Base-by-base conservation (phyloP, 2,329 filamentous ascomycete species). In the Colletotrichum sp. region DNA sequence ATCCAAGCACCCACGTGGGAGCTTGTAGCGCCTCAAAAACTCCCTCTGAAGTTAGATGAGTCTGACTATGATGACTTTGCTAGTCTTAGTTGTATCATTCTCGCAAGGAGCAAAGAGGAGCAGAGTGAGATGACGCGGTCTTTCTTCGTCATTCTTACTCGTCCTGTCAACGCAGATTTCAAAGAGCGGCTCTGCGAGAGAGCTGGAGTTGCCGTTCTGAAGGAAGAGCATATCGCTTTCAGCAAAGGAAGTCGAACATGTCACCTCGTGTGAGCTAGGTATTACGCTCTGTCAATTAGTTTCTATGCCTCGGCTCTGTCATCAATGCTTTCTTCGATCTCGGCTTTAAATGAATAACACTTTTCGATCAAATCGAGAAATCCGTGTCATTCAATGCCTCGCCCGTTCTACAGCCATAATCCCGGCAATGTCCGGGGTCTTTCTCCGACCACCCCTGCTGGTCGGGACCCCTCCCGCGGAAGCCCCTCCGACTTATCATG, bases 391-490 rank as follows among this genome's bases (percentile, higher is more conserved):
- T 30, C 8, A 4, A 30, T 30, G 34, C 16, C 10, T 43, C 9
- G 38, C 12, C 4, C 38, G 3, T 43, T n/a, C 6, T 43, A 3
- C 38, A 48, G 38, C 55, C 55, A 32, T 61, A 24, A 64, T 73
- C 64, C 69, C 69, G 69, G 73, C 48, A 62, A 75, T 61, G 56
- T 3, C 43, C 56, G 56, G 73, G 18, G 21, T 12, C 28, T 8
- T 34, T 16, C 16, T 26, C 69, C 63, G 63, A 16, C 0, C 1
- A 75, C 43, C 56, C 56, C 16, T 64, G 63, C 28, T 21, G 26
- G 16, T 73, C 73, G 69, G 69, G 38, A 69, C 26, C 16, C 26
- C 18, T 61, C 63, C 73, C 73, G 69, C 73, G 73, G 69, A 43
- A 64, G 28, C 56, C 12, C 10, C 21, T 32, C 73, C 73, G 73